phyloP scores from a whole-genome alignment of 331 rosid species.

The Arachis monticola region DNA sequence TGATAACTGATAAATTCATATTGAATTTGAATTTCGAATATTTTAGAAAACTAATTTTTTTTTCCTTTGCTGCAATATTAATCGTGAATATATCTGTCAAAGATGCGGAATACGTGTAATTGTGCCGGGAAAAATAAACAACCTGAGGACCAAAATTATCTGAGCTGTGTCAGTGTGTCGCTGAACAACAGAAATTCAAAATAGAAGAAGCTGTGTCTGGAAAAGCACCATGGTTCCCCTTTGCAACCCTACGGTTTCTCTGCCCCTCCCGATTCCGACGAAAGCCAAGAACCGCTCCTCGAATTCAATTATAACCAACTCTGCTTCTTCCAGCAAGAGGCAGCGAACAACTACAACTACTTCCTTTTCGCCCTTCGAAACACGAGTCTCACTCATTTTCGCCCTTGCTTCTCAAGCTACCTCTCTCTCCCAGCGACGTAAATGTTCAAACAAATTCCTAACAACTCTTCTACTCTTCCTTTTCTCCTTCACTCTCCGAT shows the following conservation, averaged over 20 bases:
- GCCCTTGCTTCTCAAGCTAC: slow-evolving; percentile 80
- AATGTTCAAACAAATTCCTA: slow-evolving; percentile 35
- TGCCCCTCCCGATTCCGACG: slow-evolving; percentile 16
- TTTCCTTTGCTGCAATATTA: no score
- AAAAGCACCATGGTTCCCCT: slow-evolving; percentile 43
- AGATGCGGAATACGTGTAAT: neutral
- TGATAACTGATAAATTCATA: no score
- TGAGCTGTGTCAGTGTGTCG: neutral
- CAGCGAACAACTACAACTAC: slow-evolving; percentile 42
- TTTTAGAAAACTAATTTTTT: no score
- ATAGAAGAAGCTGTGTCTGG: neutral
- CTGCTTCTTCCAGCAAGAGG: slow-evolving; percentile 47
- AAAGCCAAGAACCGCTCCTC: slow-evolving; percentile 38
- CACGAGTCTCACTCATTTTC: slow-evolving; percentile 76
- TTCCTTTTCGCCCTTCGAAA: slow-evolving; percentile 64
- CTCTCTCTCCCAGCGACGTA: slow-evolving; percentile 78
- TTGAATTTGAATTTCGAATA: no score
- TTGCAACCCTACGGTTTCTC: slow-evolving; percentile 33
- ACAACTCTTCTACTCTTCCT: neutral
- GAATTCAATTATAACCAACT: slow-evolving; percentile 38
- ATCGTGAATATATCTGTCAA: no score
- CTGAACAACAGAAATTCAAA: slow-evolving; percentile 33
- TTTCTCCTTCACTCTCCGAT: neutral
- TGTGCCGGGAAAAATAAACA: slow-evolving; percentile 29
- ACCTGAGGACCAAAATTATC: slow-evolving; percentile 1